Evolutionary conservation across 306 rosid species (phyloP), one percentile per base, ranked within the genome.

Genomic region (Casuarina glauca): DNA sequence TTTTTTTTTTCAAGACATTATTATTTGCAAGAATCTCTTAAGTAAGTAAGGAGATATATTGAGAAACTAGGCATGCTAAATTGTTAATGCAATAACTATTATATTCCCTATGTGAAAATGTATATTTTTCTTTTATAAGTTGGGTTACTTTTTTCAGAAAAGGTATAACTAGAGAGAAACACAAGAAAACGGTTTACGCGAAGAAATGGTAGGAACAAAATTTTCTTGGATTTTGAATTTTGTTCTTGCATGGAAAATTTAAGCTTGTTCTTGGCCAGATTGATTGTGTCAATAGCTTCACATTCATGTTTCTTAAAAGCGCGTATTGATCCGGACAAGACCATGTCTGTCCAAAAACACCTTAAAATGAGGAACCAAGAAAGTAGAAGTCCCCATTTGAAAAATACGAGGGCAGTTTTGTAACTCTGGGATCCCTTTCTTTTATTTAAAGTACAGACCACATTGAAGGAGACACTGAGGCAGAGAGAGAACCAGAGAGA

Each of bases 381-480:
- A 78, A 77, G 80, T 69, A 66, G 43, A 11, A 17, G 12, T n/a
- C 42, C 20, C 13, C 35, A 8, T 43, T 17, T 41, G n/a, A 49
- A 78, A 42, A 63, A 66, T 4, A 44, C 4, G 73, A 73, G 98
- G 98, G 86, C 9, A 85, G 0, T 80, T 79, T 83, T 42, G 97
- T 82, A 83, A 94, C 32, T 83, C 67, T 7, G 13, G 0, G 0
- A 41, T 3, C 6, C 13, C 7, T 35, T 7, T 39, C 52, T 76
- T 70, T 74, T 78, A 84, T 87, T 85, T 87, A 84, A 88, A 76
- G 76, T 71, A 71, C 7, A 52, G 36, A 52, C 80, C 64, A 68
- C 72, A 57, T 54, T 44, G 76, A 79, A 51, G 74, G 57, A 26
- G 55, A 58, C 63, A 26, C 64, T 9, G 1, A 1, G 39, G 1